Conservation (phyloP, 1,284 basidiomycete species). For the Afroboletus lepidellus region DNA sequence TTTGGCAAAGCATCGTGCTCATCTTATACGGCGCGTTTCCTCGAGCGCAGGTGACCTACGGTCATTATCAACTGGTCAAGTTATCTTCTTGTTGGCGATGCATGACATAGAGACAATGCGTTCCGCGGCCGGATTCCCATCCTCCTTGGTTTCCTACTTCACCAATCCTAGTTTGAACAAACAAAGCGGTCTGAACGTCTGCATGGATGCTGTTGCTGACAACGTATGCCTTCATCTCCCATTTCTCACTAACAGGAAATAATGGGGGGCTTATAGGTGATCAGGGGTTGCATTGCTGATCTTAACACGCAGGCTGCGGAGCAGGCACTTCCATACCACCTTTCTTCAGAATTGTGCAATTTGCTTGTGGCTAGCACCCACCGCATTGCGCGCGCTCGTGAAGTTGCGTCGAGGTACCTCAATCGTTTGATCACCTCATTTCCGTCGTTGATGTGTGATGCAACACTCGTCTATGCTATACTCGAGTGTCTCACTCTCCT, state of each 20-base stretch:
- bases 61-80: conserved; percentile 77
- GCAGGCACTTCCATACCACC: conserved; percentile 73
- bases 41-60: conserved; percentile 73
- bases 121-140: conserved; percentile 76
- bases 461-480: conserved; percentile 83
- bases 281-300: conserved; percentile 68
- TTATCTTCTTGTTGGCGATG: conserved; percentile 86
- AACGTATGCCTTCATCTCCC: conserved; percentile 52
- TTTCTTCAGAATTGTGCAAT: conserved; percentile 74
- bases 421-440: conserved; percentile 89
- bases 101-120: conserved; percentile 90
- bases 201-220: conserved; percentile 86
- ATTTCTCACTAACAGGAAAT: conserved; percentile 4
- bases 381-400: conserved; percentile 77
- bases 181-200: conserved; percentile 61
- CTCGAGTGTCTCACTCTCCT: conserved; percentile 91
- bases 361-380: conserved; percentile 85
- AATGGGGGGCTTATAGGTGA: conserved; percentile 51
- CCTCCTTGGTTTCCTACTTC: conserved; percentile 87
- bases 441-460: conserved; percentile 92
- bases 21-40: conserved; percentile 68
- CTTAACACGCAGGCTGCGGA: conserved; percentile 73
- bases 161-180: conserved; percentile 84
- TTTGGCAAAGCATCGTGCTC: conserved; percentile 62
- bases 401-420: conserved; percentile 81